These are phyloP conservation scores for Jacaranda mimosifolia DNA, from an alignment of 257 asterid genomes.

Conservation along the genomic window DNA sequence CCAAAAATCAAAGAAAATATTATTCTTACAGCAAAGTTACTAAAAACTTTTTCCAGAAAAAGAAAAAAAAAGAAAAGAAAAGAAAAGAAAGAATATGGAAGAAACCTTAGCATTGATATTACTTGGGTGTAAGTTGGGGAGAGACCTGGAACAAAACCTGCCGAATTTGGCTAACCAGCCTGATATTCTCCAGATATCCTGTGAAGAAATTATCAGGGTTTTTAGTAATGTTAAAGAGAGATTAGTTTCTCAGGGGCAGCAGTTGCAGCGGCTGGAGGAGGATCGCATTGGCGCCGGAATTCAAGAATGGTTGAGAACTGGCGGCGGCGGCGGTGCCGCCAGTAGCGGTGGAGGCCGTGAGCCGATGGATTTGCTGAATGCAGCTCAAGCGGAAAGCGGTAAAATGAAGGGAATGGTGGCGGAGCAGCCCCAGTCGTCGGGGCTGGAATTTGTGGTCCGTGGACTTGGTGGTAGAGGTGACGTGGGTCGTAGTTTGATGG, in stretches of 20 bases:
- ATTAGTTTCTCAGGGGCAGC: conserved; percentile 32
- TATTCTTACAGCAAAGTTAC: no score
- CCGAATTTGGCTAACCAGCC: conserved; percentile 54
- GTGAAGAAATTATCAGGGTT: conserved; percentile 63
- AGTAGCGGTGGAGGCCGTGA: not conserved
- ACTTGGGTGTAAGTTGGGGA: conserved; percentile 67
- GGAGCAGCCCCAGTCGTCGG: conserved; percentile 11
- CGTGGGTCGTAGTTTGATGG: not conserved
- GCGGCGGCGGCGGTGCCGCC: conserved; percentile 3
- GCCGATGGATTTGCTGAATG: conserved; percentile 48
- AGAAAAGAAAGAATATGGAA: conserved; percentile 53
- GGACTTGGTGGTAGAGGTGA: conserved; percentile 33
- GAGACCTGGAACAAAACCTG: conserved; percentile 58
- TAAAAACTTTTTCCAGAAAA: not conserved
- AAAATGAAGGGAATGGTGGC: conserved; percentile 22
- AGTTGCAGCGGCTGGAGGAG: conserved; percentile 30
- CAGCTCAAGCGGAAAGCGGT: conserved; percentile 21
- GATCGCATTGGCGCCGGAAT: conserved; percentile 38
- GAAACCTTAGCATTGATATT: conserved; percentile 49
- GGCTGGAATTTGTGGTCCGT: conserved; percentile 35
- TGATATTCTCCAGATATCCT: conserved; percentile 38
- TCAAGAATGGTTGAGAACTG: conserved; percentile 57
- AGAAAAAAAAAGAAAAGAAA: not conserved
- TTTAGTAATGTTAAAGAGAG: conserved; percentile 57
- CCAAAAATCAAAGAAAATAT: not conserved